Conservation (phyloP, 176 grass and related monocot species). For the Ampelocalamus luodianensis region DNA sequence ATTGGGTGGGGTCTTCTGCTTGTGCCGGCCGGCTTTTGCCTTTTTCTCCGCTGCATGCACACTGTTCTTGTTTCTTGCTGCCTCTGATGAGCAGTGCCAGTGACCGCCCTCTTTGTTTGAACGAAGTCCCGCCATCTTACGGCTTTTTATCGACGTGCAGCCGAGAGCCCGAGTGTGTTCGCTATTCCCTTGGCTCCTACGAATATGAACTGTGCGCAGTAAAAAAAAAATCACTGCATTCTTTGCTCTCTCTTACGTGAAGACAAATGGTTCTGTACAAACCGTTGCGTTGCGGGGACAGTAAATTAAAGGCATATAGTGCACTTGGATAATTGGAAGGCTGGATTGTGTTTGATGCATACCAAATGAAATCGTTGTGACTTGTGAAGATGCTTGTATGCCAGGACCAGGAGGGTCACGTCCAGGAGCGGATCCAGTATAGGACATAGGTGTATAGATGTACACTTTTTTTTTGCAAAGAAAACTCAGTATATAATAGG, state of each 20-base stretch:
- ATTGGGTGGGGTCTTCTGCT: neutral
- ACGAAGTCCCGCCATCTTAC: constrained; percentile 44
- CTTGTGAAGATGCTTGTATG: too few relatives aligned
- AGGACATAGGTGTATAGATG: too few relatives aligned
- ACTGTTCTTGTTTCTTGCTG: neutral
- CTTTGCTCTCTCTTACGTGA: neutral
- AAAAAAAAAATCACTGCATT: neutral
- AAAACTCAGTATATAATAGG: too few relatives aligned
- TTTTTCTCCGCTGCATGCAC: constrained; percentile 15
- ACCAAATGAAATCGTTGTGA: too few relatives aligned
- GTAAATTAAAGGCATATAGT: too few relatives aligned
- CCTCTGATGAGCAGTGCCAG: neutral
- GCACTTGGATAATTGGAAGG: neutral
- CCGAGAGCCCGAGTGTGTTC: neutral
- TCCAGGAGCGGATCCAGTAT: too few relatives aligned
- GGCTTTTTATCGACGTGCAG: neutral
- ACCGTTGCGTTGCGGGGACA: neutral
- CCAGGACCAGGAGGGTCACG: too few relatives aligned
- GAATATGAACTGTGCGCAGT: neutral
- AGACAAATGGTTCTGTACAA: neutral
- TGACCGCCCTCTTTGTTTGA: constrained; percentile 32
- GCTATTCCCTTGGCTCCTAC: neutral
- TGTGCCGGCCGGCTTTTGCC: constrained; percentile 7
- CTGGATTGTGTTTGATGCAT: neutral
- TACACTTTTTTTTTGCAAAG: too few relatives aligned